Conservation (phyloP, 208 protist species). For the Acanthamoeba culbertsoni region DNA sequence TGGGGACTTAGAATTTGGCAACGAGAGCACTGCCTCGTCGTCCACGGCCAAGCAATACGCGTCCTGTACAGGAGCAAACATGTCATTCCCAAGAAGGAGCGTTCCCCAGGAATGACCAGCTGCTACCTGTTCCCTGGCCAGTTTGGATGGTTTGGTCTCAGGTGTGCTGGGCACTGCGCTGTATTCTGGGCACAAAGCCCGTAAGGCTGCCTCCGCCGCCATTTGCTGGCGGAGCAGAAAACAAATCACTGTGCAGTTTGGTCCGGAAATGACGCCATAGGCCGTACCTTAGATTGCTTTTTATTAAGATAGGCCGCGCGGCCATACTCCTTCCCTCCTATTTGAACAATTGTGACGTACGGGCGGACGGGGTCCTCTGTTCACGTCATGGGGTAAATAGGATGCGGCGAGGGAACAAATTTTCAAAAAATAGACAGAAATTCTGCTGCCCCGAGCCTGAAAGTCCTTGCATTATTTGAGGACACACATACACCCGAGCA, state of each 20-base stretch:
- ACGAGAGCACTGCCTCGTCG: neutral
- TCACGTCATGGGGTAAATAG: neutral
- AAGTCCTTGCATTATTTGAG: too few species aligned
- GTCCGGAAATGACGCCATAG: neutral
- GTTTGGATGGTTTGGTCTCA: neutral
- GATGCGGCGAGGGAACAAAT: too few species aligned
- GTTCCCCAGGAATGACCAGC: too few species aligned
- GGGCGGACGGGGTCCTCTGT: slow-evolving; percentile 27
- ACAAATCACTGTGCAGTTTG: too few species aligned
- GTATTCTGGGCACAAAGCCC: neutral
- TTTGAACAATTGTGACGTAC: neutral
- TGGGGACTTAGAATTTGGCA: neutral
- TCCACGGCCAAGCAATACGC: slow-evolving; percentile 1
- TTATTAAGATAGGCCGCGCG: slow-evolving; percentile 44
- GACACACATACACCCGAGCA: too few species aligned
- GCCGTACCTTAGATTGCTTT: neutral
- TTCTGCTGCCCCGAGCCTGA: too few species aligned
- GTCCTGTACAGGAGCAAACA: neutral
- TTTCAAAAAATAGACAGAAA: too few species aligned
- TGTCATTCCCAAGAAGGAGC: neutral
- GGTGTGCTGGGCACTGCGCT: neutral
- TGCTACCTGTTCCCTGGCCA: too few species aligned
- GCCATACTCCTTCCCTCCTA: neutral
- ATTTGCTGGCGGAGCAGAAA: neutral
- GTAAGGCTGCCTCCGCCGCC: slow-evolving; percentile 7